These are phyloP conservation scores for Penicillium mononematosum DNA, from an alignment of 495 filamentous ascomycete species.

Conservation along the genomic window DNA sequence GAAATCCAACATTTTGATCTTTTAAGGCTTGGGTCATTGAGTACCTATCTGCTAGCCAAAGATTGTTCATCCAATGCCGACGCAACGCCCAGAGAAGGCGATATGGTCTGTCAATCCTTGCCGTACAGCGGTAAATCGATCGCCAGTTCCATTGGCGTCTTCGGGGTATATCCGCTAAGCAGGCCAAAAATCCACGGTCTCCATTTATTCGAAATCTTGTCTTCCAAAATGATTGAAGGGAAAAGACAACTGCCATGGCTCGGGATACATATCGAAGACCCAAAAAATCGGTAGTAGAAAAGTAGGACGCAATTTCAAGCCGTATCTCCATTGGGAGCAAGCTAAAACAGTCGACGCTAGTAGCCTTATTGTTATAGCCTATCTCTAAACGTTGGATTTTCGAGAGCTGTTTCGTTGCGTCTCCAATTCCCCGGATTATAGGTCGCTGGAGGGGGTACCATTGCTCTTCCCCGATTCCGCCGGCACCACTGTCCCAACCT, in stretches of 20 bases:
- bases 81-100: neutral
- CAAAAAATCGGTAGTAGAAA: conserved; percentile 13
- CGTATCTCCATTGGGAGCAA: conserved; percentile 13
- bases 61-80: neutral
- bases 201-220: conserved; percentile 4
- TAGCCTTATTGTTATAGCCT: neutral
- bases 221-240: conserved; percentile 4
- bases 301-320: conserved; percentile 4
- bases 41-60: neutral
- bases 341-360: conserved; percentile 7
- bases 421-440: no score
- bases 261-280: conserved; percentile 8
- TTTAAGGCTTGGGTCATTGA: neutral
- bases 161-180: neutral
- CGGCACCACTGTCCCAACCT: no score
- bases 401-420: conserved; percentile 2
- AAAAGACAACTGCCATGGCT: conserved; percentile 12
- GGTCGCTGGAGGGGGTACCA: no score
- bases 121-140: conserved; percentile 1
- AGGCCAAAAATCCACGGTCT: conserved; percentile 1
- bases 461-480: no score
- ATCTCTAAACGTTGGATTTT: neutral
- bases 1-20: neutral
- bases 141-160: neutral
- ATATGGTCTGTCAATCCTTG: neutral